Evolutionary conservation across 768 basidiomycete species (phyloP).

Genomic region (Mycena sanguinolenta): DNA sequence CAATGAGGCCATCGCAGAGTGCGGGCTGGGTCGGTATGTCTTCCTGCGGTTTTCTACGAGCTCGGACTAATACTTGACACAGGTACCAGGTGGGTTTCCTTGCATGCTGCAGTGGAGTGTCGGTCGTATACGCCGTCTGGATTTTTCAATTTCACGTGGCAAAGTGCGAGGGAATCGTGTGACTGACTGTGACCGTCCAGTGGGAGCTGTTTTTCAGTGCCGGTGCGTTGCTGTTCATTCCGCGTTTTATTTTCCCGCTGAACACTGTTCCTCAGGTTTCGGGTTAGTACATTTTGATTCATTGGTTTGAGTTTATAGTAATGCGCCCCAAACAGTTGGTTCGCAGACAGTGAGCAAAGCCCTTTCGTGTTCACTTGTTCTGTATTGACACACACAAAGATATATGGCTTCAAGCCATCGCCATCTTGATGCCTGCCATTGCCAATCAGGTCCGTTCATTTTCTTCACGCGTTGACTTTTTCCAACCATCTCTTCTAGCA

Average conservation of each 20-base stretch:
- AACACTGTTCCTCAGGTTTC: slow-evolving; percentile 19
- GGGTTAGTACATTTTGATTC: slow-evolving; percentile 23
- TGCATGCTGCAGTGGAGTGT: background rate
- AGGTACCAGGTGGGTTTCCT: slow-evolving; percentile 33
- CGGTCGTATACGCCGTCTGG: background rate
- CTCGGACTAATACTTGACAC: background rate
- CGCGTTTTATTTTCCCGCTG: background rate
- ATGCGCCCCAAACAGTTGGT: slow-evolving; percentile 22
- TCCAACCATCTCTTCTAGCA: slow-evolving; percentile 41
- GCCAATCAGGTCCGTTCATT: slow-evolving; percentile 25
- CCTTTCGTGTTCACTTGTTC: background rate
- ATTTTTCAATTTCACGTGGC: background rate
- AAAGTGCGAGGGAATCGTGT: background rate
- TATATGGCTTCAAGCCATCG: slow-evolving; percentile 55
- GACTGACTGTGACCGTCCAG: slow-evolving; percentile 16
- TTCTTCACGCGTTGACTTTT: slow-evolving; percentile 32
- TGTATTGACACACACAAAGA: slow-evolving; percentile 20
- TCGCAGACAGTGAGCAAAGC: slow-evolving; percentile 33
- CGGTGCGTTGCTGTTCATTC: slow-evolving; percentile 9
- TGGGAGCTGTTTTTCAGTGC: slow-evolving; percentile 35
- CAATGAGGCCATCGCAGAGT: slow-evolving; percentile 32
- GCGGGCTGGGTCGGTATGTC: slow-evolving; percentile 35
- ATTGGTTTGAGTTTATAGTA: background rate
- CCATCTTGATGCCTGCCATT: slow-evolving; percentile 49
- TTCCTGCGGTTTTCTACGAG: background rate